Percentiles rank a stretch among this genome's conserved stretches.
Conservation (phyloP, 1,139 yeast genomes). For the Yamadazyma membranifaciens region DNA sequence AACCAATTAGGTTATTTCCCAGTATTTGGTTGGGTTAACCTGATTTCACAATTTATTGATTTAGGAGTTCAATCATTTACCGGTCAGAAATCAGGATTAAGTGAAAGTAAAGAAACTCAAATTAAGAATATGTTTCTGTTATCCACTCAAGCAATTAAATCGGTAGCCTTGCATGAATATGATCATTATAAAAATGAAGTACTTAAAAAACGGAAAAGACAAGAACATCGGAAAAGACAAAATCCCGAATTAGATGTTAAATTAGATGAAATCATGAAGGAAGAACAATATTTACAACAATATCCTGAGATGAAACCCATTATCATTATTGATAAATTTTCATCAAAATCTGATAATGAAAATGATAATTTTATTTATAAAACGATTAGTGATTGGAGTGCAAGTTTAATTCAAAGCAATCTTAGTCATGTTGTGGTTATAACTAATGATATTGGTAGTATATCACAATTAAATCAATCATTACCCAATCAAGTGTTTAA, state of each 20-base stretch:
- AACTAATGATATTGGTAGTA: conserved; percentile 80
- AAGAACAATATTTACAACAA: conserved; percentile 79
- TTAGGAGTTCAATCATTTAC: conserved; percentile 86
- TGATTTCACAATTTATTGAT: conserved; percentile 76
- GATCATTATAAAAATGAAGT: conserved; percentile 22
- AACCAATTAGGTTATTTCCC: conserved; percentile 87
- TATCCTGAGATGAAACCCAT: conserved; percentile 89
- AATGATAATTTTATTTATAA: conserved; percentile 66
- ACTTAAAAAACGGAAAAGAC: conserved; percentile 15
- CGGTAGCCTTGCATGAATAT: conserved; percentile 55
- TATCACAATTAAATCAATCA: conserved; percentile 63
- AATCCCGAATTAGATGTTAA: conserved; percentile 13
- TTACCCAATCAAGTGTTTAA: conserved; percentile 88
- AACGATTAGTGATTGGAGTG: conserved; percentile 87
- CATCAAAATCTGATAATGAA: conserved; percentile 48
- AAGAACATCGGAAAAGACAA: conserved; percentile 13
- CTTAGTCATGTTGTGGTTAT: conserved; percentile 86
- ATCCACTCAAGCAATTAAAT: conserved; percentile 69
- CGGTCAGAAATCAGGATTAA: conserved; percentile 90
- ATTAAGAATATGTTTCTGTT: conserved; percentile 77
- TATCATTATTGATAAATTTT: conserved; percentile 73
- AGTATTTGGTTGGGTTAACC: conserved; percentile 88
- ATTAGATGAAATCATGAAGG: conserved; percentile 43
- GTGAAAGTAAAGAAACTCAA: conserved; percentile 83
- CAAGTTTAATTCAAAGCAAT: conserved; percentile 69